Evolutionary conservation across 331 rosid genomes (phyloP).

Genomic region (Quercus tomentella): DNA sequence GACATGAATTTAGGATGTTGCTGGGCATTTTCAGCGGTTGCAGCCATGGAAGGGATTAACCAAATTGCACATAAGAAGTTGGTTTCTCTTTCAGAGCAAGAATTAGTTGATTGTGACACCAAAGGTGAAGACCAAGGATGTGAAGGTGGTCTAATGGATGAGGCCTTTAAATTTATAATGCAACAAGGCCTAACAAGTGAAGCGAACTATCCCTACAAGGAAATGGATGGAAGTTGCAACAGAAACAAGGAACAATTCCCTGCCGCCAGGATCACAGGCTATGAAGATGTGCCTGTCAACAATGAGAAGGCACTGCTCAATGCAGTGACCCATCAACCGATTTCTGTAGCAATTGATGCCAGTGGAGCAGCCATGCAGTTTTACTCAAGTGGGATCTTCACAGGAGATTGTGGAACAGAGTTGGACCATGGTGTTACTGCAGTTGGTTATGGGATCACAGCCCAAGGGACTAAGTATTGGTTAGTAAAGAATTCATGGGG

Average conservation of each 20-base stretch:
- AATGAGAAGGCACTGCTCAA: not conserved
- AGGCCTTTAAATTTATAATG: not conserved
- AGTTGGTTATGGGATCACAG: constrained; percentile 12
- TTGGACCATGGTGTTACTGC: constrained; percentile 16
- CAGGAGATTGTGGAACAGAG: not conserved
- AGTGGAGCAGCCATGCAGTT: not conserved
- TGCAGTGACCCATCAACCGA: constrained; percentile 1
- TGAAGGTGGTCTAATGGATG: constrained; percentile 4
- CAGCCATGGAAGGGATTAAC: constrained; percentile 4
- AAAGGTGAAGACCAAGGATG: not conserved
- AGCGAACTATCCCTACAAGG: constrained; percentile 3
- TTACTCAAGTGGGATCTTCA: constrained; percentile 10
- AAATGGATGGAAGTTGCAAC: not conserved
- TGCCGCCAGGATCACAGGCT: not conserved
- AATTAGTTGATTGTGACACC: constrained; percentile 7
- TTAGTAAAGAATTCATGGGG: not conserved
- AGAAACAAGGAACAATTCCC: not conserved
- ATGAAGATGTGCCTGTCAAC: not conserved
- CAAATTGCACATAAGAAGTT: not conserved
- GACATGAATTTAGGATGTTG: not conserved
- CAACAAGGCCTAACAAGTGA: not conserved
- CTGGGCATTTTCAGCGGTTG: constrained; percentile 12
- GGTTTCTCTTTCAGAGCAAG: constrained; percentile 5
- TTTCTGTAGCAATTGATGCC: not conserved
- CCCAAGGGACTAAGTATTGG: not conserved